A percentile compares a stretch with the other conserved stretches of the same genome.
phyloP scores from a whole-genome alignment of 2,329 filamentous ascomycete genomes.

The Xylaria sp. region DNA sequence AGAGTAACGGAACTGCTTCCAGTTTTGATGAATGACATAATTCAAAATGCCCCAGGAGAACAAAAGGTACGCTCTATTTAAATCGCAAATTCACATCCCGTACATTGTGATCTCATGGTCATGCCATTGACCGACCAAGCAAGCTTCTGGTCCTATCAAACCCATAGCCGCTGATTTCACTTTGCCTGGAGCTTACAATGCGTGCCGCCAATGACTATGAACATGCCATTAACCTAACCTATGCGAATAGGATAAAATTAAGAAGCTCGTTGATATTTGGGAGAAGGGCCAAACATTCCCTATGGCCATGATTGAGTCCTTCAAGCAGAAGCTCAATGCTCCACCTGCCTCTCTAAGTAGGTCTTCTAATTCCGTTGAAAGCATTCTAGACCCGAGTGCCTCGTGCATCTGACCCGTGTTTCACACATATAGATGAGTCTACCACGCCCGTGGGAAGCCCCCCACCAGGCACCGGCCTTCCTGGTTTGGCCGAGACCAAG shows the following conservation, averaged over 20 bases:
- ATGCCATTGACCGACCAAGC: conserved; percentile 35
- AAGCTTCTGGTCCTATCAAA: conserved; percentile 35
- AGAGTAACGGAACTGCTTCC: conserved; percentile 96
- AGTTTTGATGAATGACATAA: conserved; percentile 93
- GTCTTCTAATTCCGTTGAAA: conserved; percentile 49
- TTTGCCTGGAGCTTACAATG: conserved; percentile 31
- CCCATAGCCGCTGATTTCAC: conserved; percentile 12
- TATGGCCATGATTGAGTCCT: conserved; percentile 77
- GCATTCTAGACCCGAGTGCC: conserved; percentile 18
- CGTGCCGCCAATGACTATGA: conserved; percentile 40
- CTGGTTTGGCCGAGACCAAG: conserved; percentile 48
- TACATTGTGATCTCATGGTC: conserved; percentile 47
- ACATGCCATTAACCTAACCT: conserved; percentile 56
- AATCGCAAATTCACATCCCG: conserved; percentile 46
- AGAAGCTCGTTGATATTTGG: conserved; percentile 97
- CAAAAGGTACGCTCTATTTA: conserved; percentile 86
- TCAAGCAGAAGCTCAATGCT: conserved; percentile 81
- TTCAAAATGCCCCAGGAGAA: conserved; percentile 85
- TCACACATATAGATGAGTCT: conserved; percentile 68
- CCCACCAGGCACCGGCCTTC: conserved; percentile 57
- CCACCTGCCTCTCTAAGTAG: conserved; percentile 71
- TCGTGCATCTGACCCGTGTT: conserved; percentile 54
- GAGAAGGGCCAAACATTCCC: conserved; percentile 95
- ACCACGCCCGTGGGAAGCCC: conserved; percentile 77
- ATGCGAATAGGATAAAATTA: conserved; percentile 87